Percentiles rank a stretch among this genome's conserved stretches.
Evolutionary conservation across 2,329 filamentous ascomycete species (phyloP).

Genomic region (Achaetomium macrosporum): DNA sequence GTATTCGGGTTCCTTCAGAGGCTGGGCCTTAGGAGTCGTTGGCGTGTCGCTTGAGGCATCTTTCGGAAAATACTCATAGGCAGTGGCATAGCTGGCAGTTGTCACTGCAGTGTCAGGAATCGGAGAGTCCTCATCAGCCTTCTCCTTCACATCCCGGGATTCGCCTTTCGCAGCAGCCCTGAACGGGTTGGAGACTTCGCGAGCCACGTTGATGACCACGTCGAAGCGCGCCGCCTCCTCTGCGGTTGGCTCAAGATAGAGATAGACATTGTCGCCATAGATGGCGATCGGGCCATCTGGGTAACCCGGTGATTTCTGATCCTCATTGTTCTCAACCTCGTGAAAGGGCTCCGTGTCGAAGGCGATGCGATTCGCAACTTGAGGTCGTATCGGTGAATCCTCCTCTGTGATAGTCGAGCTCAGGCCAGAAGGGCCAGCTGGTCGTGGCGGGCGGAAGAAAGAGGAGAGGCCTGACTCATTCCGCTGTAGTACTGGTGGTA

Average conservation of each 20-base stretch:
- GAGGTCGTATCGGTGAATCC: slow-evolving; percentile 53
- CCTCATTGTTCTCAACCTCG: slow-evolving; percentile 67
- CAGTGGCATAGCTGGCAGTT: slow-evolving; percentile 53
- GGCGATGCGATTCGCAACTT: slow-evolving; percentile 54
- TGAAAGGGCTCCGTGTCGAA: slow-evolving; percentile 56
- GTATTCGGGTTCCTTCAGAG: slow-evolving; percentile 62
- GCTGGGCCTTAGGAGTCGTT: slow-evolving; percentile 51
- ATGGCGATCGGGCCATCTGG: slow-evolving; percentile 78
- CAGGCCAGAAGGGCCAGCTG: slow-evolving; percentile 34
- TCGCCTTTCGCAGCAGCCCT: slow-evolving; percentile 27
- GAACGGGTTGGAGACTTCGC: slow-evolving; percentile 76
- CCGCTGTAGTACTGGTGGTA: slow-evolving; percentile 54
- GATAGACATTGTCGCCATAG: slow-evolving; percentile 69
- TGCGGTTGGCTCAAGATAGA: slow-evolving; percentile 74
- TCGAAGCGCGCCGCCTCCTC: slow-evolving; percentile 74
- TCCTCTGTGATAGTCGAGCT: slow-evolving; percentile 46
- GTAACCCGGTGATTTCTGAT: slow-evolving; percentile 76
- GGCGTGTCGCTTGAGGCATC: slow-evolving; percentile 42
- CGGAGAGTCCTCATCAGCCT: slow-evolving; percentile 37
- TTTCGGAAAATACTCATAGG: slow-evolving; percentile 50
- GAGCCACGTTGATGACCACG: slow-evolving; percentile 77
- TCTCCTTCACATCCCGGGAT: slow-evolving; percentile 28
- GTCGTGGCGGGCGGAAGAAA: slow-evolving; percentile 43
- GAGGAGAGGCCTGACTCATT: slow-evolving; percentile 57
- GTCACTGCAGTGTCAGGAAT: slow-evolving; percentile 53